Evolutionary conservation across 768 basidiomycete genomes (phyloP), one percentile per base, ranked within the genome.

Genomic region (Dictyophora rubrovolvata): DNA sequence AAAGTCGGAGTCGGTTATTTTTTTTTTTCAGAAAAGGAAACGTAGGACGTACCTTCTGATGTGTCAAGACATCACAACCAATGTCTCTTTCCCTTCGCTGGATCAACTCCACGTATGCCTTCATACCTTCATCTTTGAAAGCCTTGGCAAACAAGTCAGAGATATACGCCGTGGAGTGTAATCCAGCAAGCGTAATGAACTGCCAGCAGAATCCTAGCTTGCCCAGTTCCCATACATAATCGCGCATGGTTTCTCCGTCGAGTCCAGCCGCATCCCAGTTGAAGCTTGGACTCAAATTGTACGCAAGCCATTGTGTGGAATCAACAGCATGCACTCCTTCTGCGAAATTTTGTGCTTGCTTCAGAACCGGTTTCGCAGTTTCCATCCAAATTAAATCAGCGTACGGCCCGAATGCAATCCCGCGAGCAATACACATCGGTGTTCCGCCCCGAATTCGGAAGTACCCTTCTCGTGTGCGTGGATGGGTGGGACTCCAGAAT

Each of bases 181-280:
- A 79, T 59, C 96, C 96, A 48, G 83, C 96, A 61, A 99, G 89
- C 65, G 94, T 96, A 72, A 97, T 96, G 77, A 99, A 98, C 72
- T 98, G 94, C 93, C 94, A 98, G 65, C 93, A 86, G 72, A 97
- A 98, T 36, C 94, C 94, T 51, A 96, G 83, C 76, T 88, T 94
- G 51, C 91, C 95, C 22, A 99, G 78, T 66, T 91, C 80, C 95
- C 94, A 95, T 37, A 97, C 82, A 69, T 82, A 98, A 42, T 78
- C 73, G 70, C 89, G 79, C 92, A 92, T 98, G 64, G 93, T 91
- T 63, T 78, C 77, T 65, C 85, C 80, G 48, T 80, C 83, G 17
- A 99, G 79, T 16, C 96, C 96, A 14, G 95, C 95, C 1, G 91
- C 93, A 65, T 90, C 88, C 89, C 90, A 93, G 65, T 92, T 92